A percentile compares a stretch with the other conserved stretches of the same genome.
These are phyloP conservation scores for Peronosclerospora sorghi DNA, from an alignment of 352 stramenopile genomes.

Conservation along the genomic window DNA sequence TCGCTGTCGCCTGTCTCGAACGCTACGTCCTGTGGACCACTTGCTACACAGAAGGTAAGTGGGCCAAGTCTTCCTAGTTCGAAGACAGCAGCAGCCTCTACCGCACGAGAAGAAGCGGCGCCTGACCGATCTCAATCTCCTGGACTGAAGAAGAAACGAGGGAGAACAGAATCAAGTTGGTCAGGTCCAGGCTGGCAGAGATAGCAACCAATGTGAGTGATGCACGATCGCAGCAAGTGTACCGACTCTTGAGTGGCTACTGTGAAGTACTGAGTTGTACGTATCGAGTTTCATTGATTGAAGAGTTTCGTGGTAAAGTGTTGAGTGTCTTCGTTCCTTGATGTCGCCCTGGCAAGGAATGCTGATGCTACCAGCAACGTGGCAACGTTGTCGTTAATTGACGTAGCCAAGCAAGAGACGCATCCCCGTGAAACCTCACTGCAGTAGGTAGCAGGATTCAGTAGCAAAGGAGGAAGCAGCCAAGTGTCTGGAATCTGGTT, in stretches of 20 bases:
- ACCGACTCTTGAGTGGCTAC: conserved; percentile 1
- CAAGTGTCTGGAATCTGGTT: no score
- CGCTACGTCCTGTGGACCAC: conserved; percentile 7
- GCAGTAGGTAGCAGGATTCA: no score
- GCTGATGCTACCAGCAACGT: conserved; percentile 2
- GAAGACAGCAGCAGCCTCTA: conserved; percentile 9
- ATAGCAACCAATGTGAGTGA: conserved; percentile 5
- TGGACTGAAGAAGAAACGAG: conserved; percentile 29
- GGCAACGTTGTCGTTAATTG: conserved; percentile 19
- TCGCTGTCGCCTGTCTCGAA: conserved; percentile 13
- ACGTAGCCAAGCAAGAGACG: conserved; percentile 23
- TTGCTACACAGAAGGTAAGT: conserved; percentile 5
- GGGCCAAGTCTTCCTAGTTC: conserved; percentile 12
- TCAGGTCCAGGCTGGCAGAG: conserved; percentile 21
- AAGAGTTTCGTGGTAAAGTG: no score
- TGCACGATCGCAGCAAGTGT: conserved; percentile 6
- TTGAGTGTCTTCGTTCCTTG: conserved; percentile 29
- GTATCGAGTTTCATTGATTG: no score
- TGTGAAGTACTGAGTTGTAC: conserved; percentile 7
- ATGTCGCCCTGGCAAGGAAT: conserved; percentile 43
- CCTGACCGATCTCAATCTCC: conserved; percentile 20
- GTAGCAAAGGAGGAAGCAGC: no score
- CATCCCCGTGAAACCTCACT: not conserved
- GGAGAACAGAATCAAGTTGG: conserved; percentile 15
- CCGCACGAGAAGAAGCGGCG: conserved; percentile 13